Conservation (phyloP, 768 basidiomycete genomes). For the Psilocybe subaeruginosa region DNA sequence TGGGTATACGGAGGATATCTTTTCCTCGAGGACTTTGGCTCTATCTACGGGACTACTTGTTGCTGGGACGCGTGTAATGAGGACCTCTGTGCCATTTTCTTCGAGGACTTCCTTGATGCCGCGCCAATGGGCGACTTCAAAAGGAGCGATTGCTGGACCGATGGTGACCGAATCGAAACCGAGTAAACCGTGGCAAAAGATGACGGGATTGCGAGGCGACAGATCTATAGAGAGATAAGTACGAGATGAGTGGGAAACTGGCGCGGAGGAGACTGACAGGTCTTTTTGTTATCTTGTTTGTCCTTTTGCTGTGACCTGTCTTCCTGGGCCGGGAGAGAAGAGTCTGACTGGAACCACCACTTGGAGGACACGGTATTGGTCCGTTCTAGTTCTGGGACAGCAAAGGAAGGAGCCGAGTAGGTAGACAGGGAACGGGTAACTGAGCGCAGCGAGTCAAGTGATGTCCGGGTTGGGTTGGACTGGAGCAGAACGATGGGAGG, state of each 20-base stretch:
- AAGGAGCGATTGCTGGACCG: constrained; percentile 71
- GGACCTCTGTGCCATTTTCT: constrained; percentile 84
- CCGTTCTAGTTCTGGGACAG: constrained; percentile 7
- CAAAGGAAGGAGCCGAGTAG: constrained; percentile 24
- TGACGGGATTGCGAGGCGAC: constrained; percentile 80
- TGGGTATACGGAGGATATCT: constrained; percentile 78
- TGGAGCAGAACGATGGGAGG: constrained; percentile 39
- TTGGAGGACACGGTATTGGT: constrained; percentile 29
- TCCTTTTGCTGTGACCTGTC: constrained; percentile 48
- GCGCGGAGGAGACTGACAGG: constrained; percentile 51
- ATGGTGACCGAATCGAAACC: constrained; percentile 88
- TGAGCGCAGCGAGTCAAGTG: constrained; percentile 61
- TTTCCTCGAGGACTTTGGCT: constrained; percentile 86
- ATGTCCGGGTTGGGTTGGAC: constrained; percentile 48
- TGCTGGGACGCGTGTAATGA: constrained; percentile 93
- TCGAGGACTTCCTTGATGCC: constrained; percentile 94
- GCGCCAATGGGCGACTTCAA: constrained; percentile 95
- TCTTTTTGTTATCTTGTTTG: constrained; percentile 48
- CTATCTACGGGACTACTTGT: constrained; percentile 88
- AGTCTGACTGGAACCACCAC: constrained; percentile 60
- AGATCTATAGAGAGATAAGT: constrained; percentile 51
- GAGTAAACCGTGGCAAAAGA: constrained; percentile 95
- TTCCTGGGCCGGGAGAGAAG: constrained; percentile 50
- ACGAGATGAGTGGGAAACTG: neutral
- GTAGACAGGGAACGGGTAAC: constrained; percentile 27